These are phyloP conservation scores for Candida ficus DNA, from an alignment of 805 yeast genomes.

Conservation along the genomic window DNA sequence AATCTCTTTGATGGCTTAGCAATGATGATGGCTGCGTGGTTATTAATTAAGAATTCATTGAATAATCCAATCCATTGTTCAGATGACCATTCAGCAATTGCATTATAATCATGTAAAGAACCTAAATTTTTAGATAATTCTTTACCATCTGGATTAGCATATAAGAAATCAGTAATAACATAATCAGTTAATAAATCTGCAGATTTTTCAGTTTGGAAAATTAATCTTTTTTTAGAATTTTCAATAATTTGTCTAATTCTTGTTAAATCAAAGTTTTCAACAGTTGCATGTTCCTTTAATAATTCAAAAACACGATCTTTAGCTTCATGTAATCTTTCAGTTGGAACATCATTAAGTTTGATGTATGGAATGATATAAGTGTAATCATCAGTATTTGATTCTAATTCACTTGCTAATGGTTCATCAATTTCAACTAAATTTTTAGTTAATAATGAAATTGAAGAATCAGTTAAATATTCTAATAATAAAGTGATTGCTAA, in stretches of 20 bases:
- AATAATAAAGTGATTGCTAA: constrained; percentile 70
- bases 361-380: constrained; percentile 52
- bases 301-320: constrained; percentile 46
- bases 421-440: constrained; percentile 74
- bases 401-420: constrained; percentile 72
- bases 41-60: constrained; percentile 48
- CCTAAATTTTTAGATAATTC: constrained; percentile 52
- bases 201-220: constrained; percentile 57
- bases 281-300: constrained; percentile 46
- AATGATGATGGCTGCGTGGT: constrained; percentile 58
- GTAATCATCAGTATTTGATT: constrained; percentile 71
- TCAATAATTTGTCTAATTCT: constrained; percentile 66
- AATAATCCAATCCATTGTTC: constrained; percentile 64
- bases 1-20: constrained; percentile 66
- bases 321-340: constrained; percentile 50
- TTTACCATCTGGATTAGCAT: constrained; percentile 61
- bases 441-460: constrained; percentile 70
- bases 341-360: constrained; percentile 69
- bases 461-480: constrained; percentile 68
- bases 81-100: constrained; percentile 52
- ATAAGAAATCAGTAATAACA: constrained; percentile 75
- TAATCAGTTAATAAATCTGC: constrained; percentile 56
- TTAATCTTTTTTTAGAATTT: constrained; percentile 56
- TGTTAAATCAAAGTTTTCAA: constrained; percentile 50
- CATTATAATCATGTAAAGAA: constrained; percentile 49